A percentile compares a stretch with the other conserved stretches of the same genome.
These are phyloP conservation scores for Ophioceras dolichostomum DNA, from an alignment of 2,329 filamentous ascomycete species.

Conservation along the genomic window DNA sequence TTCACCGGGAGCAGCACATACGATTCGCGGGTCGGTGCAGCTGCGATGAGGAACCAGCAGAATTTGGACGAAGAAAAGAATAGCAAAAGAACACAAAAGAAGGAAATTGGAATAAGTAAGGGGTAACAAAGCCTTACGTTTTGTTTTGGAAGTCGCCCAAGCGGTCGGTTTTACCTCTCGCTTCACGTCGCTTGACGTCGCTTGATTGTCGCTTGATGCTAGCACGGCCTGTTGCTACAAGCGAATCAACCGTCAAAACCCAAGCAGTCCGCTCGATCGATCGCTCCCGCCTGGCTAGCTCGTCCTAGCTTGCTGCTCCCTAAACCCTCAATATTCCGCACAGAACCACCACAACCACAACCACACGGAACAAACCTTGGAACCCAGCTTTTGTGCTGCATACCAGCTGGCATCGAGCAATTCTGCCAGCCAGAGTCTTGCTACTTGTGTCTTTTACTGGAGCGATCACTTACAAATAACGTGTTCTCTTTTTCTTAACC, in stretches of 20 bases:
- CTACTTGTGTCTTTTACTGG: too few relatives aligned
- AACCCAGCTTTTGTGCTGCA: neutral
- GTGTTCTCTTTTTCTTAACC: slow-evolving; percentile 1
- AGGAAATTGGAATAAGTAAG: too few relatives aligned
- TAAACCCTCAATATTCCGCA: too few relatives aligned
- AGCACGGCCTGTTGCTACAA: slow-evolving; percentile 3
- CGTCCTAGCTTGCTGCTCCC: too few relatives aligned
- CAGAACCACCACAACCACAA: neutral
- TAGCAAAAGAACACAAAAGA: too few relatives aligned
- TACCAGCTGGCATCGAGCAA: too few relatives aligned
- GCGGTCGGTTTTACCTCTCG: neutral
- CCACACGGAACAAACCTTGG: neutral
- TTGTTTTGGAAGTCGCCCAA: neutral
- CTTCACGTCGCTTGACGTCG: slow-evolving; percentile 2
- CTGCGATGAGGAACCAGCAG: too few relatives aligned
- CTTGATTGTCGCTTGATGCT: slow-evolving; percentile 3
- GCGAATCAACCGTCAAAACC: neutral
- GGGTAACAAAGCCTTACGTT: slow-evolving; percentile 2
- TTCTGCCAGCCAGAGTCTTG: too few relatives aligned
- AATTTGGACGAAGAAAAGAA: too few relatives aligned
- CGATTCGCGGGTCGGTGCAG: too few relatives aligned
- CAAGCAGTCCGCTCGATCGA: neutral
- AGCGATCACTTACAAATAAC: too few relatives aligned
- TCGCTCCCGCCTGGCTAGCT: neutral
- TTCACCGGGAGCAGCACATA: too few relatives aligned